Conservation (phyloP, 2,329 filamentous ascomycete genomes). For the Metarhizium robertsii region DNA sequence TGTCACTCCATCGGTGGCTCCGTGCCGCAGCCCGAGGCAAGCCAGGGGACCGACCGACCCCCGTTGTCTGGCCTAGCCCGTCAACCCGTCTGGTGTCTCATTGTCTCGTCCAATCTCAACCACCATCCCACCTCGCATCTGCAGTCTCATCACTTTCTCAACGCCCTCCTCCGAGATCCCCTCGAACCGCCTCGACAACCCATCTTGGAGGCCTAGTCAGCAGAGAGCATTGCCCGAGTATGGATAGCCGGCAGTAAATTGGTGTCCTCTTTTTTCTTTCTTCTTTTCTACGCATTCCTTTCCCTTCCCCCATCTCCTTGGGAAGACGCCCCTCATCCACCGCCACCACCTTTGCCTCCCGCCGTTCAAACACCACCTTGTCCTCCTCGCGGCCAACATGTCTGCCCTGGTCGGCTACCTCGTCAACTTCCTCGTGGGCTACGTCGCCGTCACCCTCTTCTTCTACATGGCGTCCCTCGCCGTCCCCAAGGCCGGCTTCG, state of each 20-base stretch:
- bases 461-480: constrained; percentile 56
- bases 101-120: too few relatives aligned
- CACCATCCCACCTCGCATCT: neutral
- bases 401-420: constrained; percentile 24
- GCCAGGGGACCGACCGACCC: too few relatives aligned
- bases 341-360: neutral
- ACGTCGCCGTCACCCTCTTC: constrained; percentile 38
- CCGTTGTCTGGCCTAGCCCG: too few relatives aligned
- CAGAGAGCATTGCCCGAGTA: neutral
- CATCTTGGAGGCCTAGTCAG: neutral
- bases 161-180: neutral
- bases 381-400: constrained; percentile 3
- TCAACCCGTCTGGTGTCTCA: too few relatives aligned
- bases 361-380: neutral
- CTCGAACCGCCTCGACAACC: neutral
- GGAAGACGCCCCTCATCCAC: too few relatives aligned
- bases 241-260: neutral
- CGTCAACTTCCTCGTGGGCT: constrained; percentile 40
- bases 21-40: neutral
- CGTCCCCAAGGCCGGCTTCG: constrained; percentile 53
- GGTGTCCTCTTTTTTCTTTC: neutral
- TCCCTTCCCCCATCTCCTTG: neutral
- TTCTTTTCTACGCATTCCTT: neutral
- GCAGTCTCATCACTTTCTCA: neutral
- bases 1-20: neutral